Evolutionary conservation across 148 eudicot species (phyloP).

Genomic region (Polygonum aviculare): DNA sequence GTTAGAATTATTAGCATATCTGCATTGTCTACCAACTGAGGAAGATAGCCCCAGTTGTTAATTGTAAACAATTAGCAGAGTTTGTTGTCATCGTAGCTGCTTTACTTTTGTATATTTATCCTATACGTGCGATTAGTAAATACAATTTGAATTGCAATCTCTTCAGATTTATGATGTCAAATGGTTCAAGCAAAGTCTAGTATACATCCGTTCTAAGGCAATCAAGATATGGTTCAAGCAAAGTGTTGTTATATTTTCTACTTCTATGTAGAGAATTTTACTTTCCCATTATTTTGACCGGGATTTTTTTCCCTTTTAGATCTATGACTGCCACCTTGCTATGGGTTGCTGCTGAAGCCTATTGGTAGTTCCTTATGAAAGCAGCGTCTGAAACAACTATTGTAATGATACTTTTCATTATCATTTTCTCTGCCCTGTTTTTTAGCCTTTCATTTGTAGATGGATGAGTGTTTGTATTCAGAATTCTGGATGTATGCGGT

Average conservation of each 20-base stretch:
- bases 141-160: neutral
- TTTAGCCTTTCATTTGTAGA: neutral
- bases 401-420: neutral
- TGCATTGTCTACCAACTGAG: neutral
- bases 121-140: too few relatives aligned
- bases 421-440: neutral
- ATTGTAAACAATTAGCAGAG: too few relatives aligned
- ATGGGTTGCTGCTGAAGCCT: neutral
- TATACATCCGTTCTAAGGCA: neutral
- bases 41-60: too few relatives aligned
- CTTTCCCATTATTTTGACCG: neutral
- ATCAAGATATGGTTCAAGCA: neutral
- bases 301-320: neutral
- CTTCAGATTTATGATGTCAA: slow-evolving; percentile 1
- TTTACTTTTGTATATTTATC: too few relatives aligned
- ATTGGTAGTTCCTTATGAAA: neutral
- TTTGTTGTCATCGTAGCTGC: too few relatives aligned
- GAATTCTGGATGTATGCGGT: slow-evolving; percentile 3
- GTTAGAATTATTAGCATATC: too few relatives aligned
- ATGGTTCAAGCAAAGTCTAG: slow-evolving; percentile 3
- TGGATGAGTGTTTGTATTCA: slow-evolving; percentile 4
- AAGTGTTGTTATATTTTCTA: neutral
- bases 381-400: neutral
- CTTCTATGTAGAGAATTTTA: neutral
- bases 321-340: slow-evolving; percentile 2